Conservation (phyloP, 1,139 yeast species). For the Magnusiomyces magnusii region DNA sequence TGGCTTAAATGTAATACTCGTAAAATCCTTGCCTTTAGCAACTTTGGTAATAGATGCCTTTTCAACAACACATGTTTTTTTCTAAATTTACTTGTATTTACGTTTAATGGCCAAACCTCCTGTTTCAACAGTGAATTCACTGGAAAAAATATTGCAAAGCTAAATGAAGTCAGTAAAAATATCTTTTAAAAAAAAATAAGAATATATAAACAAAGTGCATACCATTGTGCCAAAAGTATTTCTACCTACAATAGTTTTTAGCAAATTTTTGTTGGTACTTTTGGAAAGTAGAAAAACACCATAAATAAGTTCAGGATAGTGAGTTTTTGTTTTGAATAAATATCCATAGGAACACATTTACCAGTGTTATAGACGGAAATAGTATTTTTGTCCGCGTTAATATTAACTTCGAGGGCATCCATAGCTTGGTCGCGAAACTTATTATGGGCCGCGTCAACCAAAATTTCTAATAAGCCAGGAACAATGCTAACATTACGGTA, state of each 20-base stretch:
- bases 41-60: conserved; percentile 64
- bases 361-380: conserved; percentile 91
- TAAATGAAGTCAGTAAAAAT: conserved; percentile 9
- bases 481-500: conserved; percentile 62
- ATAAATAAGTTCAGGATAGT: conserved; percentile 96
- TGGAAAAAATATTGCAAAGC: conserved; percentile 85
- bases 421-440: conserved; percentile 90
- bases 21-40: conserved; percentile 62
- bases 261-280: conserved; percentile 90
- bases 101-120: conserved; percentile 63
- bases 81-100: conserved; percentile 78
- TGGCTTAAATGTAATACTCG: conserved; percentile 84
- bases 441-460: conserved; percentile 98
- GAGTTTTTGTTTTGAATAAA: conserved; percentile 84
- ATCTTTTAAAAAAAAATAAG: conserved; percentile 15
- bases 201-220: conserved; percentile 9
- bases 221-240: conserved; percentile 96
- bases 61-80: conserved; percentile 72
- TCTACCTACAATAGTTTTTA: conserved; percentile 98
- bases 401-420: conserved; percentile 75
- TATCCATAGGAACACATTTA: conserved; percentile 90
- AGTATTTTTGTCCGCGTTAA: conserved; percentile 64
- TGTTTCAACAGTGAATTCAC: conserved; percentile 81
- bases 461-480: conserved; percentile 92
- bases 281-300: conserved; percentile 94